Evolutionary conservation across 441 rosid species (phyloP).

Genomic region (Dalechampia spathulata): DNA sequence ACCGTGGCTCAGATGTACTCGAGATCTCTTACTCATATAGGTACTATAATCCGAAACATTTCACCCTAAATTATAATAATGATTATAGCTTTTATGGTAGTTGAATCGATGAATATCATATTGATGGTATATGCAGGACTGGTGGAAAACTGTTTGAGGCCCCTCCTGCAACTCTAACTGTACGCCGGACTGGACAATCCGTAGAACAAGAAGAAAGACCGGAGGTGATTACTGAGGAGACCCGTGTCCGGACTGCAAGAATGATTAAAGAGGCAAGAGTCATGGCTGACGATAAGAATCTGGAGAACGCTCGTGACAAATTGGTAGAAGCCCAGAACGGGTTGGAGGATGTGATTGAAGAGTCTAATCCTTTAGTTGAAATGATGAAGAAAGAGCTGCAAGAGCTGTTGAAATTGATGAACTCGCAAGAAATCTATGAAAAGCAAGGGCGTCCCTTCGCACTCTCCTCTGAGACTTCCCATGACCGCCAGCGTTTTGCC

Average conservation of each 20-base stretch:
- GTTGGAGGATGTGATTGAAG: not conserved
- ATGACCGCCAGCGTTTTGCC: constrained; percentile 8
- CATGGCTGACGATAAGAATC: not conserved
- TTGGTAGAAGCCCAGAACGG: not conserved
- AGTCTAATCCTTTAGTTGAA: not conserved
- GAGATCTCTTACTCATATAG: not conserved
- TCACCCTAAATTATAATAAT: not conserved
- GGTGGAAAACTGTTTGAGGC: too few species aligned
- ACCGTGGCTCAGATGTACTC: not conserved
- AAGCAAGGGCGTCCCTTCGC: constrained; percentile 7
- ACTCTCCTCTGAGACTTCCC: constrained; percentile 3
- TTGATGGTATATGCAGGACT: too few species aligned
- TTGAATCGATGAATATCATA: too few species aligned
- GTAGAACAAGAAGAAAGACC: not conserved
- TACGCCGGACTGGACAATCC: not conserved
- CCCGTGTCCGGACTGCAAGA: not conserved
- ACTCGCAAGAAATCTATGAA: not conserved
- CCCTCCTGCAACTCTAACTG: not conserved
- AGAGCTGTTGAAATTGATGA: too few species aligned
- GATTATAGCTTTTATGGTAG: too few species aligned
- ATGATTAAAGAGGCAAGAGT: not conserved
- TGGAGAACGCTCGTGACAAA: not conserved
- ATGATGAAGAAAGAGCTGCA: not conserved
- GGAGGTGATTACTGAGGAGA: not conserved
- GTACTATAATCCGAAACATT: not conserved